A percentile compares a stretch with the other conserved stretches of the same genome.
These are phyloP conservation scores for Trichoderma breve DNA, from an alignment of 2,329 filamentous ascomycete genomes.

Conservation along the genomic window DNA sequence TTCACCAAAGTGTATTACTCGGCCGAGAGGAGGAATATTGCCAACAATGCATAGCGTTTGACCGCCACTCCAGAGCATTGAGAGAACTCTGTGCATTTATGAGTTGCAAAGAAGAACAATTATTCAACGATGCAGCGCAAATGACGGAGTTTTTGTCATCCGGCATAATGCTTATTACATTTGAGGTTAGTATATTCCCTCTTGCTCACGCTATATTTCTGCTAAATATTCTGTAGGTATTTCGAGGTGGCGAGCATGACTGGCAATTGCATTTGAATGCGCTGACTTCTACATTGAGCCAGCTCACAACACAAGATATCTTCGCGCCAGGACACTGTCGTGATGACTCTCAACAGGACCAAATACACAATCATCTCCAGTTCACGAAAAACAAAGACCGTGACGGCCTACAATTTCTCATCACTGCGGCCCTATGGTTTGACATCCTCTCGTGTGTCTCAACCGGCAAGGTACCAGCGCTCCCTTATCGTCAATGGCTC, in stretches of 20 bases:
- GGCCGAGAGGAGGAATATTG: not conserved
- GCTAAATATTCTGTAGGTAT: not conserved
- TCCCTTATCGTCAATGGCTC: not conserved
- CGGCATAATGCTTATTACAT: not conserved
- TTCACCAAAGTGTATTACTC: not conserved
- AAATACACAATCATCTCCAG: not conserved
- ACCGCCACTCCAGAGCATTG: not conserved
- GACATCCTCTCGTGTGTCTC: not conserved
- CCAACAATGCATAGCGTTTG: not conserved
- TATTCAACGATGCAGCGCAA: not conserved
- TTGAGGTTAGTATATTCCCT: not conserved
- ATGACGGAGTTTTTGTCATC: not conserved
- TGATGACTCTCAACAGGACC: not conserved
- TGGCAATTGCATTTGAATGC: not conserved
- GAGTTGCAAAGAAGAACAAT: not conserved
- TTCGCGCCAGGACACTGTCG: not conserved
- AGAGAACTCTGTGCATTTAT: not conserved
- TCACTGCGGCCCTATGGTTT: not conserved
- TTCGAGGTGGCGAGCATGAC: not conserved
- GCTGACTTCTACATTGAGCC: not conserved
- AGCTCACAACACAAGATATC: not conserved
- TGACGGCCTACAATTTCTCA: not conserved
- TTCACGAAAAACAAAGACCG: not conserved
- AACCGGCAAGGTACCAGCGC: not conserved
- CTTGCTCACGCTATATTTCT: too few species aligned